Evolutionary conservation across 1,284 basidiomycete genomes (phyloP).

Genomic region (Ustilago shanxiensis): DNA sequence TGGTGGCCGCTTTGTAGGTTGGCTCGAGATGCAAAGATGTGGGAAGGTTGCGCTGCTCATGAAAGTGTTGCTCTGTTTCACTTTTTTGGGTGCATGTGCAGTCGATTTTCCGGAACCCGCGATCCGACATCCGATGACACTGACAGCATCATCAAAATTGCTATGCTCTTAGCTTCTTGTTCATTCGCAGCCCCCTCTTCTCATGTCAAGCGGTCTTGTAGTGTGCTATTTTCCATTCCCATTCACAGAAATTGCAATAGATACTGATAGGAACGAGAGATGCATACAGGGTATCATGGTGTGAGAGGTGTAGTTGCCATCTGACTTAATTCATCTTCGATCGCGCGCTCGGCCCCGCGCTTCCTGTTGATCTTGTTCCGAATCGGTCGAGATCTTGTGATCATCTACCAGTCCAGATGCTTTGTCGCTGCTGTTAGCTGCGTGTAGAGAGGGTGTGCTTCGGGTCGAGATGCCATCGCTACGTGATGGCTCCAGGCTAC

Average conservation of each 20-base stretch:
- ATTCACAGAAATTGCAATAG: not conserved
- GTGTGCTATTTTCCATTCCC: not conserved
- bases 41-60: not conserved
- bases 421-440: not conserved
- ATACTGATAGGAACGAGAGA: not conserved
- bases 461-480: constrained; percentile 4
- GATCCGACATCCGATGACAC: constrained; percentile 7
- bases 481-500: constrained; percentile 4
- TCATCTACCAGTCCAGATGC: not conserved
- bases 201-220: not conserved
- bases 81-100: not conserved
- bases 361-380: constrained; percentile 23
- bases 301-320: constrained; percentile 6
- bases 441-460: not conserved
- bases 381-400: constrained; percentile 13
- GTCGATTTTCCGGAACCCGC: constrained; percentile 14
- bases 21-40: not conserved
- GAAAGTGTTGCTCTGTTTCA: not conserved
- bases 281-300: constrained; percentile 5
- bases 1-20: not conserved
- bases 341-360: constrained; percentile 40
- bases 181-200: not conserved
- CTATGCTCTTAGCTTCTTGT: too few species aligned
- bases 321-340: constrained; percentile 4
- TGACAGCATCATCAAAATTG: too few species aligned